phyloP scores from a whole-genome alignment of 2,329 filamentous ascomycete genomes.

The Colletotrichum echinochloae region DNA sequence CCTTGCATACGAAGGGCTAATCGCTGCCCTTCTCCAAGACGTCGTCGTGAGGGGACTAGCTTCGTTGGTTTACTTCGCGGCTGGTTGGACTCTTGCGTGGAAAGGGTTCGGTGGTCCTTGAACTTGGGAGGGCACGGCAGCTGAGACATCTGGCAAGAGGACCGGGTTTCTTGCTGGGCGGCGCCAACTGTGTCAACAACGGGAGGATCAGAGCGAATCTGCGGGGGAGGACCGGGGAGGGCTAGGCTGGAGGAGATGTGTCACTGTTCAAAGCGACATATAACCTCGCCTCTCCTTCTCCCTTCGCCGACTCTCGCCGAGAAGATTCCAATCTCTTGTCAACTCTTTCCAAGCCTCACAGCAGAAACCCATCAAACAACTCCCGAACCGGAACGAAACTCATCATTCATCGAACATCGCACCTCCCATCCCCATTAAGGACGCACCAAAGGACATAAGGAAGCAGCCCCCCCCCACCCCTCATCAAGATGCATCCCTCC shows the following conservation, averaged over 20 bases:
- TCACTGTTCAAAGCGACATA: neutral
- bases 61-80: neutral
- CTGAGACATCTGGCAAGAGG: conserved; percentile 1
- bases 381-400: too few species aligned
- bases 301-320: neutral
- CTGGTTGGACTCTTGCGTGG: neutral
- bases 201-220: too few species aligned
- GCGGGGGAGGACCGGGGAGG: neutral
- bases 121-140: neutral
- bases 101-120: neutral
- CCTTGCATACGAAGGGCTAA: neutral
- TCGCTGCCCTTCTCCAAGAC: neutral
- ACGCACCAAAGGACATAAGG: too few species aligned
- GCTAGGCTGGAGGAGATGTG: too few species aligned
- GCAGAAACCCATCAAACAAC: too few species aligned
- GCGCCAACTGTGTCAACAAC: conserved; percentile 8
- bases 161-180: neutral
- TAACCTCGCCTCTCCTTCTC: neutral
- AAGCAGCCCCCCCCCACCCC: too few species aligned
- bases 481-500: conserved; percentile 8
- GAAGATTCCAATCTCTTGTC: neutral
- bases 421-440: too few species aligned
- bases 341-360: neutral
- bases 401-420: too few species aligned
- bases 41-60: neutral